Evolutionary conservation across 1,284 basidiomycete genomes (phyloP), one percentile per base, ranked within the genome.

Genomic region (Puccinia hordei): DNA sequence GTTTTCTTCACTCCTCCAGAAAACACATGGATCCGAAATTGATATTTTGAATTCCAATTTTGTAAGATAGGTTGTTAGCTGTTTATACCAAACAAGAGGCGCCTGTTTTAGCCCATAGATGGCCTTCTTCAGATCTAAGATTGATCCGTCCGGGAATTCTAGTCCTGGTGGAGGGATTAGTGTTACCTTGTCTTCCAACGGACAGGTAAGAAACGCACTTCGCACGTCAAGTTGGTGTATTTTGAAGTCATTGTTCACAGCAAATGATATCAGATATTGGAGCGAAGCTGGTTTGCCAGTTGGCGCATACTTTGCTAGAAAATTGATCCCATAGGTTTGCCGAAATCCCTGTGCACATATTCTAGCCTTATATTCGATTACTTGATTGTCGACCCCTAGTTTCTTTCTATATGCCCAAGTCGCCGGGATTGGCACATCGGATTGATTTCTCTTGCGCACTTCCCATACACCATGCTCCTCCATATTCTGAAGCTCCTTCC

Each of bases 71-170:
- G 6, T 46, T 1, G 27, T 15, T 4, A 69, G 19, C 22, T 24
- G 13, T 1, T 69, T 27, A 46, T 69, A 69, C 71, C 71, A 73
- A 30, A 33, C 41, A 17, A 41, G 38, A 0, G 71, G 27, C n/a
- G 71, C 19, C 30, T 73, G 71, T 30, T 38, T 55, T 13, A 73
- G 51, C 0, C 71, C 51, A 53, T 73, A 73, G 19, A 73, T 17
- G 2, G 71, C 71, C 19, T 73, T 73, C 30, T 51, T 73, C 22
- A 73, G n/a, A n/a, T 49, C 19, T 24, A 33, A 17, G n/a, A 41
- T 15, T 13, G 17, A 4, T 2, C 41, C 22, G 4, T 12, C 5
- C 4, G 65, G 33, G 10, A 10, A 10, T 2, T 68, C 65, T 2
- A 38, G 13, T 8, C 65, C 65, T 68, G 33, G 30, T 13, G 65